Evolutionary conservation across 768 basidiomycete genomes (phyloP).

Genomic region (Kwoniella sp.): DNA sequence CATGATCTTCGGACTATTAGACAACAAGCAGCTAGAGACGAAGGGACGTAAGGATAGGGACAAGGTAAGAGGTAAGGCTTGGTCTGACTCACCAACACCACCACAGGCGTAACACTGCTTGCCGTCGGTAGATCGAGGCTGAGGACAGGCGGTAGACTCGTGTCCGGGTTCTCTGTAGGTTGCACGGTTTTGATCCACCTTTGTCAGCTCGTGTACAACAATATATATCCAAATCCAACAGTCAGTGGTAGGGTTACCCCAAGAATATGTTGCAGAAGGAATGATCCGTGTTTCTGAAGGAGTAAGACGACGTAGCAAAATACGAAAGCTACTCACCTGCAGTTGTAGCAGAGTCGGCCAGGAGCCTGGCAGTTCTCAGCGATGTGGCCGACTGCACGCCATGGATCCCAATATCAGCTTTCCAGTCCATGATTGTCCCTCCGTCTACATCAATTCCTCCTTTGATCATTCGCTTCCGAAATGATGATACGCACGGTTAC

Average conservation of each 20-base stretch:
- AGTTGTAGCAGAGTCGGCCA: conserved; percentile 90
- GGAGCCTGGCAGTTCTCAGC: conserved; percentile 88
- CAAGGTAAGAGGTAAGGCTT: conserved; percentile 58
- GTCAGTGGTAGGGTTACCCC: too few species aligned
- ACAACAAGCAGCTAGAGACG: too few species aligned
- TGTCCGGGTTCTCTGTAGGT: conserved; percentile 75
- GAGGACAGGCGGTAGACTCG: conserved; percentile 83
- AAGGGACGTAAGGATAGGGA: neutral
- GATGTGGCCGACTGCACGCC: conserved; percentile 76
- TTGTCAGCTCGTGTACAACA: neutral
- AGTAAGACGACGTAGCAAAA: too few species aligned
- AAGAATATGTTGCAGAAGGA: too few species aligned
- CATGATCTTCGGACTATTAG: too few species aligned
- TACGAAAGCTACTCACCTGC: conserved; percentile 56
- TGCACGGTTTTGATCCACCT: too few species aligned
- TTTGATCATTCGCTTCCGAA: neutral
- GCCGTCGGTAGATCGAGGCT: conserved; percentile 75
- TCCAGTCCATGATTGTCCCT: neutral
- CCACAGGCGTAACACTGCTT: conserved; percentile 94
- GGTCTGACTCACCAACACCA: conserved; percentile 73
- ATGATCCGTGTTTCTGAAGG: too few species aligned
- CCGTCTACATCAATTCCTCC: neutral
- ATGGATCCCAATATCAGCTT: conserved; percentile 2
- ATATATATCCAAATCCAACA: too few species aligned
- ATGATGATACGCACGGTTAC: conserved; percentile 66